Evolutionary conservation across 148 eudicot species (phyloP), one percentile per base, ranked within the genome.

Genomic region (Linanthus parryae): DNA sequence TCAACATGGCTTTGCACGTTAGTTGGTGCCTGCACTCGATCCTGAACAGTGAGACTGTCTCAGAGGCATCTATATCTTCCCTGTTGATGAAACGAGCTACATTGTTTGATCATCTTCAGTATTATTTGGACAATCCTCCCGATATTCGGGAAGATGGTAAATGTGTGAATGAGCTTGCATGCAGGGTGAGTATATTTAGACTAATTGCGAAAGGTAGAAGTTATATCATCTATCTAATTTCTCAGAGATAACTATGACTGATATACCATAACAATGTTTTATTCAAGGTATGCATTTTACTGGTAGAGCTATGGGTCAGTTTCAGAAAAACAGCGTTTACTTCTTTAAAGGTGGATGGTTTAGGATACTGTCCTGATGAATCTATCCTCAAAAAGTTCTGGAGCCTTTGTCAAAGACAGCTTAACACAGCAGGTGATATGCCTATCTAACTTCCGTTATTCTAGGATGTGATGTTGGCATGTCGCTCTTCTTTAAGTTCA

Each of bases 1-100:
- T 92, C 53, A 92, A 92, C 73, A 84, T 87, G 96, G 78, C 68
- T 63, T 67, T 92, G 65, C 94, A 88, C 59, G 55, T 92, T 56
- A 46, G 66, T 16, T 92, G 99, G 99, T 68, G 66, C 52, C 66
- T 92, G 66, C 64, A 75, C 45, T 73, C 76, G 16, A 60, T 84
- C 62, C 50, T 79, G 59, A 75, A 57, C 70, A 71, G 79, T 76
- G 87, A 72, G 37, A 56, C 75, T 51, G 88, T 92, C 5, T 55
- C 81, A 17, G 83, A 77, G 65, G 72, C 73, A 60, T 70, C 75
- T 17, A 20, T 92, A 34, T 63, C 75, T 47, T 73, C 89, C 28
- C 64, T 92, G 52, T 58, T 64, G 50, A 71, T 69, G n/a, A 88
- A 76, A 68, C 96, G 99, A 49, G 70, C 61, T 63, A 67, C 76